Base-by-base conservation (phyloP, 1,284 basidiomycete genomes). In the Marasmius sp. region DNA sequence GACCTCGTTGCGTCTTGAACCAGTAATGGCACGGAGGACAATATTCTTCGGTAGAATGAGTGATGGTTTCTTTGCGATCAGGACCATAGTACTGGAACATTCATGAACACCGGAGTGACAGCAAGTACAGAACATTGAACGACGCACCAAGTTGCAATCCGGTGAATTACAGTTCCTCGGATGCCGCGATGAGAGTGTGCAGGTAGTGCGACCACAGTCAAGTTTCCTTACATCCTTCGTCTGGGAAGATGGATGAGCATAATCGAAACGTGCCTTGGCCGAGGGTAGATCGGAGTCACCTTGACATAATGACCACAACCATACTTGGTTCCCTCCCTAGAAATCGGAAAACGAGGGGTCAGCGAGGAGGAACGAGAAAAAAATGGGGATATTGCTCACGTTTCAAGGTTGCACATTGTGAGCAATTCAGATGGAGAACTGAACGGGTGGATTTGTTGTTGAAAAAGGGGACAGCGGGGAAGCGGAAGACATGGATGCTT, bases 271-370 rank as follows among this genome's bases (percentile, higher is more conserved):
- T n/a, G 58, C 27, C 41, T 58, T 41, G 49, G 14, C 20, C 56
- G 54, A 51, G 50, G 54, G 58, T 51, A 41, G 37, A 64, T 70
- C 74, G 60, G 27, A 54, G 33, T 37, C 34, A 74, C 79, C 68
- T 79, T 75, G 70, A 78, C 75, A 72, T 75, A 86, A 81, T 81
- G 85, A 79, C 90, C 90, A 73, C 90, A 92, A 69, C 86, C 87
- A 69, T 87, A 81, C 75, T 86, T 85, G 65, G 84, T 87, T 63
- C 90, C 91, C 82, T 91, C 87, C 69, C 91, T 92, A 77, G 37
- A 53, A 52, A 62, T 56, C 64, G 59, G 62, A 56, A 20, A 34
- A 34, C 27, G 27, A 54, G 52, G 27, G 50, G 34, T 37, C n/a
- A 57, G 51, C 34, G 12, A n/a, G 18, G 12, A 47, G 9, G 36